Conservation (phyloP, 352 stramenopile genomes). For the Pythium biforme region DNA sequence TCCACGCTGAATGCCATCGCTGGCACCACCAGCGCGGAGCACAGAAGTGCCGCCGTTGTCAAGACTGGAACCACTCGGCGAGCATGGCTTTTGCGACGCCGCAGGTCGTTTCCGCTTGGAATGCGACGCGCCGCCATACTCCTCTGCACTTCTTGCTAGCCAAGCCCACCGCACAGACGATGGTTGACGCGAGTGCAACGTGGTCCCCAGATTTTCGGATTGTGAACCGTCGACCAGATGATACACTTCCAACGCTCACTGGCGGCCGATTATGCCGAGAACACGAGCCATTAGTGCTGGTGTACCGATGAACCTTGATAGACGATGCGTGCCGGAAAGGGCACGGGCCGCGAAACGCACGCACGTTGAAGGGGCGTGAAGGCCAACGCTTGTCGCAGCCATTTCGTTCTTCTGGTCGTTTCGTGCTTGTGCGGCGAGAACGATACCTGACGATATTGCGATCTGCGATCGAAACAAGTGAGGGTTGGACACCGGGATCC, state of each 20-base stretch:
- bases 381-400: conserved; percentile 4
- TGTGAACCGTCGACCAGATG: neutral
- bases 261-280: neutral
- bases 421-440: neutral
- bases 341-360: conserved; percentile 12
- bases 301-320: neutral
- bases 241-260: neutral
- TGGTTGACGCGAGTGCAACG: neutral
- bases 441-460: too few relatives aligned
- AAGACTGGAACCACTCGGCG: neutral
- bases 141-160: too few relatives aligned
- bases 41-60: neutral
- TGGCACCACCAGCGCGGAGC: neutral
- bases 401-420: conserved; percentile 4
- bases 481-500: conserved; percentile 15
- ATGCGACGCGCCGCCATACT: too few relatives aligned
- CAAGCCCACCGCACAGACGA: too few relatives aligned
- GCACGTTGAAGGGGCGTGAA: conserved; percentile 9
- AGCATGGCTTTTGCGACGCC: neutral
- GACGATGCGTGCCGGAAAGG: neutral
- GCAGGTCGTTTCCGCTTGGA: too few relatives aligned
- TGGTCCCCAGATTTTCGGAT: conserved; percentile 1
- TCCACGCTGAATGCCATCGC: neutral
- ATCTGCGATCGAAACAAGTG: neutral
- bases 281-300: neutral